Evolutionary conservation across 805 yeast genomes (phyloP).

Genomic region (Blastobotrys terrestris): DNA sequence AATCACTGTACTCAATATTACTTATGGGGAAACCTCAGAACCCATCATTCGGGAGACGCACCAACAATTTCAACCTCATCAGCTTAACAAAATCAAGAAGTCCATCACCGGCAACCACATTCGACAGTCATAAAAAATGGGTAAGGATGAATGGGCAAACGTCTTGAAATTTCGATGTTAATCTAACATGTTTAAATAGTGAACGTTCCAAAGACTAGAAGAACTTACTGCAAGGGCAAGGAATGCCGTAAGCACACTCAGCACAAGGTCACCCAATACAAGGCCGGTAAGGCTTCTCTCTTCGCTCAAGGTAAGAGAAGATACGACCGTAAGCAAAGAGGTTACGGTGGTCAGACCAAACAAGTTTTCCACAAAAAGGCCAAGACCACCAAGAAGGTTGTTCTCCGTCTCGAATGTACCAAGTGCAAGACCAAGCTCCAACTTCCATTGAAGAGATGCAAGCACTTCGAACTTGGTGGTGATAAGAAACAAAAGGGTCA

Average conservation of each 20-base stretch:
- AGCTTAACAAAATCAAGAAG: neutral
- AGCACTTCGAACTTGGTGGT: conserved; percentile 99
- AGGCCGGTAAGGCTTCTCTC: conserved; percentile 99
- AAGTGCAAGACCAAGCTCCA: conserved; percentile 98
- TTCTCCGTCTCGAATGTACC: conserved; percentile 98
- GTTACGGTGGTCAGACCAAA: conserved; percentile 99
- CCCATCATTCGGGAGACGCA: neutral
- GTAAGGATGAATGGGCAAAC: neutral
- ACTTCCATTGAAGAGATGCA: conserved; percentile 97
- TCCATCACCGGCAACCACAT: neutral
- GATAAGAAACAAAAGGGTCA: conserved; percentile 99
- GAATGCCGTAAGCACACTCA: conserved; percentile 99
- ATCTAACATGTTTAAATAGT: conserved; percentile 43
- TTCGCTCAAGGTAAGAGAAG: conserved; percentile 99
- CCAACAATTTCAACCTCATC: neutral
- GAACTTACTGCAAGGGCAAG: conserved; percentile 99
- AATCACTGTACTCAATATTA: neutral
- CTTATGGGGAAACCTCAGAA: neutral
- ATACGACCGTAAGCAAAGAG: conserved; percentile 99
- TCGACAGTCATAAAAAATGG: conserved; percentile 1
- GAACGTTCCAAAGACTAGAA: conserved; percentile 99
- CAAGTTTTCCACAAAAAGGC: conserved; percentile 99
- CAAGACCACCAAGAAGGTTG: conserved; percentile 99
- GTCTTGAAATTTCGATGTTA: neutral
- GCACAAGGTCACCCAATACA: conserved; percentile 99